Evolutionary conservation across 345 rosid genomes (phyloP).

Genomic region (Populus davidiana): DNA sequence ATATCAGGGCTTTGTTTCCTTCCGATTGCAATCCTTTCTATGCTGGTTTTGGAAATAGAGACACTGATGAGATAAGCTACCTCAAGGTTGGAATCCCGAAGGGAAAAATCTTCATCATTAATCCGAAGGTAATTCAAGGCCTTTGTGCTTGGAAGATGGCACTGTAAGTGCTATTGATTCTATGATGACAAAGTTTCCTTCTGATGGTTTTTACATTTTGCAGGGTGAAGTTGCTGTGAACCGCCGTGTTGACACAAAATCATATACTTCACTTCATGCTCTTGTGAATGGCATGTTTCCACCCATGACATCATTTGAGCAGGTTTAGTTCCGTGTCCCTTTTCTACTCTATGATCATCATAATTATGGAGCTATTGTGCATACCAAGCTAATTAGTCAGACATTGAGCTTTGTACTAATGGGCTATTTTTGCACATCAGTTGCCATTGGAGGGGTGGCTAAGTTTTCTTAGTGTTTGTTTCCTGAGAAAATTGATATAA

Average conservation of each 20-base stretch:
- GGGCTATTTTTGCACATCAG: too few species aligned
- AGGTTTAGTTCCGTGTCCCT: constrained; percentile 39
- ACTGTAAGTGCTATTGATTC: not conserved
- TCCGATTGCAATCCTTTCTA: constrained; percentile 86
- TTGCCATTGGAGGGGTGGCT: too few species aligned
- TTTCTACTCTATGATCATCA: not conserved
- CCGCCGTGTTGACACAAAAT: constrained; percentile 72
- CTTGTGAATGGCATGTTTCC: constrained; percentile 96
- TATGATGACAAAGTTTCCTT: not conserved
- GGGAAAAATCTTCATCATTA: constrained; percentile 89
- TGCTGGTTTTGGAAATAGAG: constrained; percentile 98
- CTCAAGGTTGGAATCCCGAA: constrained; percentile 93
- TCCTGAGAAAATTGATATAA: too few species aligned
- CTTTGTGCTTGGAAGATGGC: not conserved
- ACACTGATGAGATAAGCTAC: constrained; percentile 96
- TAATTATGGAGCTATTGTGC: not conserved
- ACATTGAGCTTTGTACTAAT: too few species aligned
- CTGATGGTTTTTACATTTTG: constrained; percentile 22
- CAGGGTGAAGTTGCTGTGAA: constrained; percentile 95
- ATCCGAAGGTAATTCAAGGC: constrained; percentile 72
- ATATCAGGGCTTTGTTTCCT: constrained; percentile 83
- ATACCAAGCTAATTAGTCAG: too few species aligned
- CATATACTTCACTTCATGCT: constrained; percentile 72
- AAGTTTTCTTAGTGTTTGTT: too few species aligned
- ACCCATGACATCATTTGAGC: constrained; percentile 50